A percentile compares a stretch with the other conserved stretches of the same genome.
Conservation (phyloP, 352 stramenopile genomes). For the Blastocystis sp. region DNA sequence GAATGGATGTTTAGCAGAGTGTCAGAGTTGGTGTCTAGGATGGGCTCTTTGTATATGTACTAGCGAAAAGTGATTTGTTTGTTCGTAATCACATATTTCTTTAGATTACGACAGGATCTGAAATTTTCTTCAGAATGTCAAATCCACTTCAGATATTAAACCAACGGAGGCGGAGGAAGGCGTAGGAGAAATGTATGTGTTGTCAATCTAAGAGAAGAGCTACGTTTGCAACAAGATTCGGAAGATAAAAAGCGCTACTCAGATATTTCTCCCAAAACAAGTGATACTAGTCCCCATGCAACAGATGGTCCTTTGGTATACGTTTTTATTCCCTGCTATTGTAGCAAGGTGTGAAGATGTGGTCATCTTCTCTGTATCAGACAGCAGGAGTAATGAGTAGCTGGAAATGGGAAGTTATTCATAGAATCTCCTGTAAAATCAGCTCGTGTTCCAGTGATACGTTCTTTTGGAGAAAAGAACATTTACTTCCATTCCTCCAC, state of each 20-base stretch:
- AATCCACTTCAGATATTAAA: constrained; percentile 1
- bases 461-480: not conserved
- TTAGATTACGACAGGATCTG: no score
- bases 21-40: no score
- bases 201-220: not conserved
- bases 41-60: no score
- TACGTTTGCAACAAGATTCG: not conserved
- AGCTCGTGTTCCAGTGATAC: not conserved
- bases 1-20: no score
- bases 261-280: not conserved
- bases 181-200: not conserved
- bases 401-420: not conserved
- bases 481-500: constrained; percentile 48
- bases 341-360: not conserved
- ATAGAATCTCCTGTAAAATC: not conserved
- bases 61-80: no score
- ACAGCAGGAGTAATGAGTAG: not conserved
- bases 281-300: not conserved
- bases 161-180: not conserved
- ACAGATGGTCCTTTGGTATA: not conserved
- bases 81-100: no score
- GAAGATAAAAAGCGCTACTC: not conserved
- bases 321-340: not conserved
- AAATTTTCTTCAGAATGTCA: not conserved
- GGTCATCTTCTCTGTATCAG: constrained; percentile 38